Percentiles rank a stretch among this genome's conserved stretches.
These are phyloP conservation scores for Wickerhamia fluorescens DNA, from an alignment of 805 yeast species.

Conservation along the genomic window DNA sequence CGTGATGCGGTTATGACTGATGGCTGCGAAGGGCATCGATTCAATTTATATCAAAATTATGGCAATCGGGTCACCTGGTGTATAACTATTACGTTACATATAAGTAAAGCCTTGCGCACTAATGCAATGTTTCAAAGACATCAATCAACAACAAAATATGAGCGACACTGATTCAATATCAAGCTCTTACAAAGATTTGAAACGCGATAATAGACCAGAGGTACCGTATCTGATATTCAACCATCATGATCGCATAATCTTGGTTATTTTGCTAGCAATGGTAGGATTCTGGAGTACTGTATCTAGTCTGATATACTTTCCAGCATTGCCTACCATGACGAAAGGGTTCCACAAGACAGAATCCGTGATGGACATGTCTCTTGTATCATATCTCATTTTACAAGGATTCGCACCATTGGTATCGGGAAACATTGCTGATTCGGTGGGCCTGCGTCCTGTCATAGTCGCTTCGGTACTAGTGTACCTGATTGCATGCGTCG, in stretches of 20 bases:
- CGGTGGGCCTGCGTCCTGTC: slow-evolving; percentile 66
- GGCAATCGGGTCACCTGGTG: too few species aligned
- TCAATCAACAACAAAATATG: too few species aligned
- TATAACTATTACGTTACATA: too few species aligned
- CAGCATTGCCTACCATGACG: slow-evolving; percentile 59
- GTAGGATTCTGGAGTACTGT: slow-evolving; percentile 64
- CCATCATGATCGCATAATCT: slow-evolving; percentile 28
- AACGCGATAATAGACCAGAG: too few species aligned
- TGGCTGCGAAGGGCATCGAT: too few species aligned
- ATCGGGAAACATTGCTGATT: slow-evolving; percentile 63
- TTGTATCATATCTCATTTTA: slow-evolving; percentile 66
- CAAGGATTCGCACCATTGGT: slow-evolving; percentile 76
- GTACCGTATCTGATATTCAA: slow-evolving; percentile 37
- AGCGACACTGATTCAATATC: too few species aligned
- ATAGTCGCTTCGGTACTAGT: slow-evolving; percentile 46
- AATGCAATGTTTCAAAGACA: too few species aligned
- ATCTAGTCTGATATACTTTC: slow-evolving; percentile 75
- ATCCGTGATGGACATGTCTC: slow-evolving; percentile 61
- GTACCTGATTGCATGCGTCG: slow-evolving; percentile 58
- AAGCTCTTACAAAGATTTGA: too few species aligned
- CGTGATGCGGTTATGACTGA: too few species aligned
- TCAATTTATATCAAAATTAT: too few species aligned
- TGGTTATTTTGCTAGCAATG: slow-evolving; percentile 35
- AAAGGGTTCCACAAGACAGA: slow-evolving; percentile 47
- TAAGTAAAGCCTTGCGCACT: too few species aligned